Conservation (phyloP, 179 eudicot species). For the Beta corolliflora region DNA sequence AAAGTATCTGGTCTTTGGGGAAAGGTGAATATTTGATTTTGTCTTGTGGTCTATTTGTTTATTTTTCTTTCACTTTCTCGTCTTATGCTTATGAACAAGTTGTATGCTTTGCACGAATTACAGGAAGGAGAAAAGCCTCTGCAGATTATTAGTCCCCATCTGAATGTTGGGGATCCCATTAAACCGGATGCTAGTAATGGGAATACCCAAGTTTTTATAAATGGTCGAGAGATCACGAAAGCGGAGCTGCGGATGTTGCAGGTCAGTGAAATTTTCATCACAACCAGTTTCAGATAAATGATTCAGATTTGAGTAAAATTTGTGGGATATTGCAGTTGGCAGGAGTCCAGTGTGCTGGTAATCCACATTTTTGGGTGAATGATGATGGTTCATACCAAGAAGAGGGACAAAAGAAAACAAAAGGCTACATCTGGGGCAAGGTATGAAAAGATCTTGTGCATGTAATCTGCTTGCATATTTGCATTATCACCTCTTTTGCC, state of each 20-base stretch:
- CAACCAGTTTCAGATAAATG: background rate
- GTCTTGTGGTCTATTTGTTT: conserved; percentile 7
- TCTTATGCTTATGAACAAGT: conserved; percentile 18
- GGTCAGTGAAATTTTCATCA: conserved; percentile 42
- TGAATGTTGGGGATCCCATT: conserved; percentile 87
- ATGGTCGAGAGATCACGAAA: conserved; percentile 99
- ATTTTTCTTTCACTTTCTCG: conserved; percentile 9
- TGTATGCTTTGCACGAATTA: conserved; percentile 18
- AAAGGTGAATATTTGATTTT: conserved; percentile 58
- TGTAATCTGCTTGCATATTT: conserved; percentile 4
- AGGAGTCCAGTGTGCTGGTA: conserved; percentile 99
- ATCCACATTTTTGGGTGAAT: conserved; percentile 99
- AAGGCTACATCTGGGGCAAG: conserved; percentile 99
- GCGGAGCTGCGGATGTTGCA: conserved; percentile 93
- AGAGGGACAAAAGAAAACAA: conserved; percentile 97
- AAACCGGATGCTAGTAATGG: conserved; percentile 87
- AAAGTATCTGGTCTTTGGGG: conserved; percentile 99
- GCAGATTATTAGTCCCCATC: conserved; percentile 83
- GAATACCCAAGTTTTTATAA: conserved; percentile 87
- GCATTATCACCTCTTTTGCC: background rate
- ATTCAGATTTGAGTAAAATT: background rate
- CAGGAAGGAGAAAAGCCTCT: conserved; percentile 98
- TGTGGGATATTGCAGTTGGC: conserved; percentile 65
- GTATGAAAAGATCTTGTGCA: conserved; percentile 37
- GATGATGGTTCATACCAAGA: conserved; percentile 99